These are phyloP conservation scores for Brassica nigra DNA, from an alignment of 345 rosid species.

Conservation along the genomic window DNA sequence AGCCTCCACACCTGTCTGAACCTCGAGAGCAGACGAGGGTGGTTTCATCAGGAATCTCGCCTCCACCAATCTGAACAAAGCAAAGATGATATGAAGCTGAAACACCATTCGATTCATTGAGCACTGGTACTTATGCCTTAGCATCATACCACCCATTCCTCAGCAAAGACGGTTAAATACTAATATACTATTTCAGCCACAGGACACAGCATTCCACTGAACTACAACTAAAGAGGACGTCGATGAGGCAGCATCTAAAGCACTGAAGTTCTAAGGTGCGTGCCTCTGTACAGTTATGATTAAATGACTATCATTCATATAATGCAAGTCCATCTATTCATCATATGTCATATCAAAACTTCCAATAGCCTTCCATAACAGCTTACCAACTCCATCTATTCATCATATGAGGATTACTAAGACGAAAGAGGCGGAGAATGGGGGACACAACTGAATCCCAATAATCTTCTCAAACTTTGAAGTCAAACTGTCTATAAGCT, in stretches of 20 bases:
- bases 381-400: constrained; percentile 18
- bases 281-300: neutral
- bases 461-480: neutral
- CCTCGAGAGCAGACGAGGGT: constrained; percentile 82
- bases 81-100: constrained; percentile 34
- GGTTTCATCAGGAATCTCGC: constrained; percentile 88
- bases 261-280: neutral
- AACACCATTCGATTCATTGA: neutral
- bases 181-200: constrained; percentile 11
- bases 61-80: constrained; percentile 79
- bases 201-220: constrained; percentile 11
- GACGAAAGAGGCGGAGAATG: neutral
- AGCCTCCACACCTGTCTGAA: constrained; percentile 79
- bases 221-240: constrained; percentile 2
- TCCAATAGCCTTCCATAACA: constrained; percentile 17
- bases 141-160: constrained; percentile 2
- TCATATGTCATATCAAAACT: neutral
- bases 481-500: constrained; percentile 4
- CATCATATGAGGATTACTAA: constrained; percentile 10
- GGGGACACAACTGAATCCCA: neutral
- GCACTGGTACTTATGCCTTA: neutral
- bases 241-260: constrained; percentile 1
- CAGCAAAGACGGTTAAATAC: neutral
- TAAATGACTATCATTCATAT: neutral
- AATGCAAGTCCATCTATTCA: constrained; percentile 14